Percentiles rank a stretch among this genome's conserved stretches.
These are phyloP conservation scores for Euphrasia confusa DNA, from an alignment of 257 asterid species.

Conservation along the genomic window DNA sequence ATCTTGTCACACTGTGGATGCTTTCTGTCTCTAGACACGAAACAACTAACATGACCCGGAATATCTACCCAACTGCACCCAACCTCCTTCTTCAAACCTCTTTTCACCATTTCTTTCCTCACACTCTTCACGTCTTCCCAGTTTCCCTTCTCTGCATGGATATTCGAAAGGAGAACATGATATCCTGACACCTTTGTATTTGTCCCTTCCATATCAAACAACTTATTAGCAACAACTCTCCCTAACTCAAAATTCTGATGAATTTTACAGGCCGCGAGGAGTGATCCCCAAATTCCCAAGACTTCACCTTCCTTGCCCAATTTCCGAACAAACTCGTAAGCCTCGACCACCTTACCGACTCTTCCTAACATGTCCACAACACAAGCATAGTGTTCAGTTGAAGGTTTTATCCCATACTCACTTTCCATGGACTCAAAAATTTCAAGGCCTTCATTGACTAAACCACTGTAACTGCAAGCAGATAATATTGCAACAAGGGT, in stretches of 20 bases:
- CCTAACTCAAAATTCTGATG: slow-evolving; percentile 71
- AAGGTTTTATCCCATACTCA: slow-evolving; percentile 51
- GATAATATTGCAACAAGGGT: slow-evolving; percentile 67
- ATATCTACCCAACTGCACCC: slow-evolving; percentile 90
- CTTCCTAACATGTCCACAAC: slow-evolving; percentile 85
- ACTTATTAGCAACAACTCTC: slow-evolving; percentile 61
- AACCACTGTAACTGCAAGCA: slow-evolving; percentile 76
- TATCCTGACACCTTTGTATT: slow-evolving; percentile 43
- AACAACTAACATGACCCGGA: slow-evolving; percentile 43
- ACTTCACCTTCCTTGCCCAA: slow-evolving; percentile 51
- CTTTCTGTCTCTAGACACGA: slow-evolving; percentile 53
- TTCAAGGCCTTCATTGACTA: slow-evolving; percentile 61
- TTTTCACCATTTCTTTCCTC: slow-evolving; percentile 60
- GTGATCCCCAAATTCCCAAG: slow-evolving; percentile 80
- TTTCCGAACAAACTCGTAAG: slow-evolving; percentile 51
- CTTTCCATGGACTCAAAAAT: slow-evolving; percentile 60
- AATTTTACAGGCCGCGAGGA: slow-evolving; percentile 68
- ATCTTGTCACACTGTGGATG: slow-evolving; percentile 45
- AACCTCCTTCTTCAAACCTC: slow-evolving; percentile 63
- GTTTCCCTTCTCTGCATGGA: slow-evolving; percentile 83
- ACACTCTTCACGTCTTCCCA: slow-evolving; percentile 60
- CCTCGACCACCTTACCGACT: slow-evolving; percentile 81
- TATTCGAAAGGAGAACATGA: slow-evolving; percentile 72
- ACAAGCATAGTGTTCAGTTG: slow-evolving; percentile 68
- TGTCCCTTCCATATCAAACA: slow-evolving; percentile 53